Conservation (phyloP, 768 basidiomycete species). For the Grammothele lineata region DNA sequence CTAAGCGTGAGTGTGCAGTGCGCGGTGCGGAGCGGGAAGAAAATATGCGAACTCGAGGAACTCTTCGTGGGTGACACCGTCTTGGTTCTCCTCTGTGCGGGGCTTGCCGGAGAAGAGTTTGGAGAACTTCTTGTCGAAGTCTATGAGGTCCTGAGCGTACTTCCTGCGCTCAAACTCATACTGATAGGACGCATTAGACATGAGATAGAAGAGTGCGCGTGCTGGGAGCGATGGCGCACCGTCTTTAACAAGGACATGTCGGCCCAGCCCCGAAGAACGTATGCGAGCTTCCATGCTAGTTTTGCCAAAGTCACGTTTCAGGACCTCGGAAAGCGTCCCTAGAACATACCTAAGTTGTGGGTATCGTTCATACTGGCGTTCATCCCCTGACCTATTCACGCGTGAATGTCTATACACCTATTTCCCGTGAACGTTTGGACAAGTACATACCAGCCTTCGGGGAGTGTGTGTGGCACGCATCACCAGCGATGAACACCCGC, state of each 20-base stretch:
- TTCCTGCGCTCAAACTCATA: conserved; percentile 53
- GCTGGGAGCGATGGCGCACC: conserved; percentile 23
- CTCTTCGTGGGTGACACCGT: conserved; percentile 46
- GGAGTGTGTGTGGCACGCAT: conserved; percentile 46
- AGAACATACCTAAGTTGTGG: conserved; percentile 52
- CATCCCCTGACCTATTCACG: conserved; percentile 41
- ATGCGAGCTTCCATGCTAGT: conserved; percentile 49
- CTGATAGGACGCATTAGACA: conserved; percentile 24
- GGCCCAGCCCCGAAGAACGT: conserved; percentile 46
- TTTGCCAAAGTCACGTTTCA: neutral
- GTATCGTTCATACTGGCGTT: conserved; percentile 52
- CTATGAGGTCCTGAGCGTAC: conserved; percentile 51
- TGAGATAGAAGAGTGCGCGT: neutral
- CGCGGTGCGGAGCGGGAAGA: too few relatives aligned
- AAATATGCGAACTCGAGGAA: conserved; percentile 37
- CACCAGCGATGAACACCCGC: conserved; percentile 54
- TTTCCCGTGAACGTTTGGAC: too few relatives aligned
- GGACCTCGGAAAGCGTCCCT: too few relatives aligned
- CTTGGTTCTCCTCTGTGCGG: conserved; percentile 27
- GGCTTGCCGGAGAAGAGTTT: conserved; percentile 53
- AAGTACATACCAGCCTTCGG: too few relatives aligned
- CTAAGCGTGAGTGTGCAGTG: neutral
- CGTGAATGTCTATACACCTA: too few relatives aligned
- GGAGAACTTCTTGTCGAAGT: conserved; percentile 49
- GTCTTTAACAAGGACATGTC: conserved; percentile 41